Evolutionary conservation across 352 stramenopile species (phyloP), one percentile per base, ranked within the genome.

Genomic region (Phytopythium cucurbitacearum): DNA sequence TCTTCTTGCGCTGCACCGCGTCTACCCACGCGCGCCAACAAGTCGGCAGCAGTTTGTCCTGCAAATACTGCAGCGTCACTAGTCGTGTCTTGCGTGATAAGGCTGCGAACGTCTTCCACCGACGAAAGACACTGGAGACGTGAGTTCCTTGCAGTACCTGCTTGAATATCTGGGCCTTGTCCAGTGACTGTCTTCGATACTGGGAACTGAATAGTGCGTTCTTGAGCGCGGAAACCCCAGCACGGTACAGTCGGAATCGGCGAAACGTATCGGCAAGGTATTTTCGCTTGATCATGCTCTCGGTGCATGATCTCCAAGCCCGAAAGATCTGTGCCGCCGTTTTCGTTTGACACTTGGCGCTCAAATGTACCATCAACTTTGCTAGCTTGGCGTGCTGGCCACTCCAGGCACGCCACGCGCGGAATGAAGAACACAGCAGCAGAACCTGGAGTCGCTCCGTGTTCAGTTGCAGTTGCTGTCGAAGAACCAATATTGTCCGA

Each of bases 401-500:
- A 37, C 53, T 73, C 62, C 64, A 80, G 1, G 54, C 56, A 6
- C 40, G 42, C 79, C 79, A 89, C 36, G 73, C 79, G 16, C 79
- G 60, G 40, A 89, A 85, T 0, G 46, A 56, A 5, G 76, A 86
- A 47, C 73, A 87, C 28, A 89, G 45, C n/a, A 78, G 33, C 32
- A 87, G 57, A 1, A 87, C 62, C 28, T 87, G 76, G 1, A 87
- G 65, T 39, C 79, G 59, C 48, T 89, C 73, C 0, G 76, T 87
- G 35, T 76, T 76, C 9, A 65, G 54, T 34, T 87, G 76, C 1
- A 87, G 51, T 15, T 82, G 61, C 2, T 54, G 51, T 9, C 76
- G 63, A 44, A 76, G 62, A 11, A 33, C 47, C 15, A 46, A 36
- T 12, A 82, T 49, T 0, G 49, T 15, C 4, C 1, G 6, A 1